Conservation (phyloP, 805 yeast genomes). For the Wickerhamomyces alni region DNA sequence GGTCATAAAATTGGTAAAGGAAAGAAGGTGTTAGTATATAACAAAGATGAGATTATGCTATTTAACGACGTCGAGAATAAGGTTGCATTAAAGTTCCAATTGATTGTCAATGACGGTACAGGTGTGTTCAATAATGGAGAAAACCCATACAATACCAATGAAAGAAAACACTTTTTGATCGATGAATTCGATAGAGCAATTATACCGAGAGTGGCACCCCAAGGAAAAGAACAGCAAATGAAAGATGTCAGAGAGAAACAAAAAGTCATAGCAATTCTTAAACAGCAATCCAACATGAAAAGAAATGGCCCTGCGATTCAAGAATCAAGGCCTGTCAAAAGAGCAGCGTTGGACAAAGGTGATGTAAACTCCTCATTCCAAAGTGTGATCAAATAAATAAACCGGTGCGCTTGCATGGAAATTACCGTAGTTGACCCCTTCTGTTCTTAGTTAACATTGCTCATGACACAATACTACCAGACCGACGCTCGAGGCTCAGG, state of each 20-base stretch:
- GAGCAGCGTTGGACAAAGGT: conserved; percentile 24
- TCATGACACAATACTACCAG: no score
- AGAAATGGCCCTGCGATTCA: background rate
- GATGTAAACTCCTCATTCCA: conserved; percentile 23
- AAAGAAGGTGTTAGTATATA: conserved; percentile 50
- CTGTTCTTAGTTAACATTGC: no score
- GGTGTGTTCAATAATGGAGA: conserved; percentile 55
- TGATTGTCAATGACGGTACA: conserved; percentile 51
- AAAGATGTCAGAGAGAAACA: background rate
- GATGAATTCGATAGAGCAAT: conserved; percentile 14
- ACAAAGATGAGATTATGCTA: conserved; percentile 62
- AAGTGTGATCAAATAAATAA: conserved; percentile 11
- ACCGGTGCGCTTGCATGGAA: no score
- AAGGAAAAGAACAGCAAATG: no score
- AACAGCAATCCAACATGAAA: conserved; percentile 3
- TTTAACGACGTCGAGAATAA: conserved; percentile 53
- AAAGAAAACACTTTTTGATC: conserved; percentile 2
- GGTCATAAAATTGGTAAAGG: conserved; percentile 53
- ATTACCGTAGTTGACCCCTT: no score
- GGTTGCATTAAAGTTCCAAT: conserved; percentile 48
- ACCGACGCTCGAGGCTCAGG: no score
- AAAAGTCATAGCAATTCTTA: background rate
- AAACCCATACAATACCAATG: background rate
- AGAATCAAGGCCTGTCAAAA: conserved; percentile 17
- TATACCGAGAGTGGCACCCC: conserved; percentile 9